Conservation (phyloP, 2,329 filamentous ascomycete species). For the Alternaria sp. region DNA sequence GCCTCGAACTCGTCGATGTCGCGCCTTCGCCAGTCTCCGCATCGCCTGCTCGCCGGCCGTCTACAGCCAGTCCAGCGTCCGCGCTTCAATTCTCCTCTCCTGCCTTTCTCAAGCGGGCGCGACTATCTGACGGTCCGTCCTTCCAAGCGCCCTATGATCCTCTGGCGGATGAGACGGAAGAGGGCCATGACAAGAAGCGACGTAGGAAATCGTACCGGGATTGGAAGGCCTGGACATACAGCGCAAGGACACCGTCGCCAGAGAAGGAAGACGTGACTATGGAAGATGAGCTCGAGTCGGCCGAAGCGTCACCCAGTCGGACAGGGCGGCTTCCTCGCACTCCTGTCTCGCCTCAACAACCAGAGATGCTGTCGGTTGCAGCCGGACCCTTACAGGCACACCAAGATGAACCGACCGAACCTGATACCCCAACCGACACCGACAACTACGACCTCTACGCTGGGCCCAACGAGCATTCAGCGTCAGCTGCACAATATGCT, state of each 20-base stretch:
- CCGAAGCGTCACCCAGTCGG: conserved; percentile 35
- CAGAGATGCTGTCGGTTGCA: conserved; percentile 10
- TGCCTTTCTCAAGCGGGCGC: conserved; percentile 74
- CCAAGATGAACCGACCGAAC: not conserved
- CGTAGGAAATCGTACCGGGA: conserved; percentile 74
- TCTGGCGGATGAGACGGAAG: conserved; percentile 67
- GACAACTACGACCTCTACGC: conserved; percentile 37
- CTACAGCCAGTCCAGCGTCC: conserved; percentile 16
- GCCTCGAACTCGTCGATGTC: conserved; percentile 62
- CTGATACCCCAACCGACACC: not conserved
- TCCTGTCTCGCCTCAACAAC: conserved; percentile 34
- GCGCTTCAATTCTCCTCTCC: conserved; percentile 72
- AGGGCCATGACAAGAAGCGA: conserved; percentile 72
- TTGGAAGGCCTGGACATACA: conserved; percentile 76
- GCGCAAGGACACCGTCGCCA: conserved; percentile 75
- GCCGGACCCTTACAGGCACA: not conserved
- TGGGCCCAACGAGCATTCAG: conserved; percentile 50
- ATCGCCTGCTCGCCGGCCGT: conserved; percentile 32
- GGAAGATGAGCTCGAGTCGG: conserved; percentile 26
- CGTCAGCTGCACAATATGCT: conserved; percentile 66
- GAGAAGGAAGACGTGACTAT: conserved; percentile 57
- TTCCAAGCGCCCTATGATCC: conserved; percentile 70
- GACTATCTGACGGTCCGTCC: conserved; percentile 73
- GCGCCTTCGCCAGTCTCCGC: conserved; percentile 37
- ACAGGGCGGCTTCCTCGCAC: conserved; percentile 34